Base-by-base conservation (phyloP, 2,329 filamentous ascomycete species). In the Monosporascus sp. region DNA sequence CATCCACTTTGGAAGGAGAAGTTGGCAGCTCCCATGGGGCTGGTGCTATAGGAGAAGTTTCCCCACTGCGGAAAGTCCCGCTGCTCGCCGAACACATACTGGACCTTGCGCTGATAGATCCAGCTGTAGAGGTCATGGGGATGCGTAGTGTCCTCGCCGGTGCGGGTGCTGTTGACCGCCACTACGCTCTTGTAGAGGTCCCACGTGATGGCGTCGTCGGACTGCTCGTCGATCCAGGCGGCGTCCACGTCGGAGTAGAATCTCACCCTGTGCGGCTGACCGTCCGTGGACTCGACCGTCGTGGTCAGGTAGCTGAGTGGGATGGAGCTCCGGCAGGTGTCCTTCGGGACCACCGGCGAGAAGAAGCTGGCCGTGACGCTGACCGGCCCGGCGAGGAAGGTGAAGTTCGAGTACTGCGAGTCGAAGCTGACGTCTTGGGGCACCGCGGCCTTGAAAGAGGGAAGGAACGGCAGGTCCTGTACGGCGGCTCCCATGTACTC, bases 301-400 rank as follows among this genome's bases (percentile, higher is more conserved):
- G 92, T 77, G 1, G 81, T 87, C 54, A 94, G 64, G 67, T 95
- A 95, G 36, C 87, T 86, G 2, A 89, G 88, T 11, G 90, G 90
- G 36, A 92, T 83, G 11, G 88, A 86, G 74, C 90, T 89, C 54
- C 88, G 80, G 61, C 91, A 77, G 49, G 87, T 90, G 53, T 88
- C 91, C 3, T 86, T 88, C 1, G 88, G 88, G 1, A 87, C 91
- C 39, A 93, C 86, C 1, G 89, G 89, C 2, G 88, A 91, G 50
- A 91, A 75, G 68, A 87, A 80, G 15, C 76, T 77, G 7, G 79
- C 69, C 1, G 68, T 72, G 22, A 80, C 58, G 8, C 62, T 69
- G 6, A 73, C 62, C 6, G 60, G 62, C 0, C 60, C 62, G 1
- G 60, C 59, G 17, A 56, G 54, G 35, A 77, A 79, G 2, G 72